phyloP scores from a whole-genome alignment of 768 basidiomycete species.

The Hypholoma fasciculare region DNA sequence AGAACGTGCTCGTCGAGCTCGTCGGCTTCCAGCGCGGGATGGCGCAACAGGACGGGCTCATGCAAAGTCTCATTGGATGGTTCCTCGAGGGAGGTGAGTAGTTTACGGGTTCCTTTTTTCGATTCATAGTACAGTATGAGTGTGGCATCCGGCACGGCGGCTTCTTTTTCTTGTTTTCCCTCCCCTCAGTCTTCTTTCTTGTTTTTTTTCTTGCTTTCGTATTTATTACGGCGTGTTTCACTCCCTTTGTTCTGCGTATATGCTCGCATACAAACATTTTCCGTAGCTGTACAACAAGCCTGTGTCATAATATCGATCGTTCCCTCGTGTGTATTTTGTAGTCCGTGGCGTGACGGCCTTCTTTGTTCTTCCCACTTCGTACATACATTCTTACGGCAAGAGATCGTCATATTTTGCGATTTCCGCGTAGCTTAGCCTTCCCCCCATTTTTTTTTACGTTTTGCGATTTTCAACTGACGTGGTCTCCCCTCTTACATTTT shows the following conservation, averaged over 20 bases:
- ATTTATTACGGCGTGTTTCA: neutral
- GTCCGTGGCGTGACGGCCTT: no score
- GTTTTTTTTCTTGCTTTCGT: neutral
- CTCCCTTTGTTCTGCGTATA: neutral
- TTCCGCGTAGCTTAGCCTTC: neutral
- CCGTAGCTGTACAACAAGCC: no score
- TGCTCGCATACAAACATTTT: no score
- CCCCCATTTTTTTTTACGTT: neutral
- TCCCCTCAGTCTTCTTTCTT: neutral
- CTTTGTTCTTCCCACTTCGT: no score
- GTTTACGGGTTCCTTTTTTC: conserved; percentile 1
- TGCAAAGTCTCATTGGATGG: conserved; percentile 81
- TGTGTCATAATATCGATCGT: no score
- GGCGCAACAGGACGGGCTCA: conserved; percentile 83
- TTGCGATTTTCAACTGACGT: neutral
- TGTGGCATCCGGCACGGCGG: neutral
- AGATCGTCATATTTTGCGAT: neutral
- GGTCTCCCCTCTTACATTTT: neutral
- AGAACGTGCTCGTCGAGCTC: conserved; percentile 37
- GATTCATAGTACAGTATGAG: neutral
- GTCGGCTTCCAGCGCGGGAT: conserved; percentile 36
- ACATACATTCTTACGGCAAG: no score
- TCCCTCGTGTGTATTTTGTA: no score
- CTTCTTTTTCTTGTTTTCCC: neutral
- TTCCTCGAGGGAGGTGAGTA: conserved; percentile 64